Evolutionary conservation across 1,139 yeast genomes (phyloP), one percentile per base, ranked within the genome.

Genomic region (Suhomyces kunorum): DNA sequence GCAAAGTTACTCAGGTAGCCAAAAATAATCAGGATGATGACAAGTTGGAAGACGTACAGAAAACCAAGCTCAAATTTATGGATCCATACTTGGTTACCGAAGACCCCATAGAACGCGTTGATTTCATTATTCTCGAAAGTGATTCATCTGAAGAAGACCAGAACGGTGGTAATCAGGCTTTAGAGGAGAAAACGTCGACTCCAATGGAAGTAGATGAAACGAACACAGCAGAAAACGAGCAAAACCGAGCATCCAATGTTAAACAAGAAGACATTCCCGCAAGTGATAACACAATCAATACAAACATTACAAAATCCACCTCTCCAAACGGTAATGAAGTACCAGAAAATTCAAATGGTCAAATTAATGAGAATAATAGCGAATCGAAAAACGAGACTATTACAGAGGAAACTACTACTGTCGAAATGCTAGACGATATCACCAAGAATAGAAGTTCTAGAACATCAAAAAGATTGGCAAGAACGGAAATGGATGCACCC

Each of bases 31-130:
- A 64, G 45, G 63, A 65, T 50, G 58, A 69, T 25, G 55, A 57
- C 2, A 61, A 64, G 36, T 42, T 63, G 1, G 70, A 64, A 40
- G 68, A 63, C 5, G 46, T 63, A 1, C 55, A 68, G 9, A 66
- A 66, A 39, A 64, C 67, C 8, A 69, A 65, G 38, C 45, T 65
- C 8, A 71, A 63, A 45, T 51, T 59, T 31, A 50, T 64, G 25
- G 87, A 83, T 46, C 74, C 77, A 0, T 81, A 83, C 48, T 54
- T 65, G 15, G 63, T 78, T 20, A 65, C 78, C 0, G 76, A 73
- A 27, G 63, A 59, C 7, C 73, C 82, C 0, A 59, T 78, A 3
- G 83, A 79, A 40, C 58, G 63, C 8, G 48, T 78, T 0, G 42
- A 35, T 5, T 64, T 74, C 39, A 45, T 47, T 13, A 29, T 57